phyloP scores from a whole-genome alignment of 2,329 filamentous ascomycete genomes.

The Penicillium digitatum region DNA sequence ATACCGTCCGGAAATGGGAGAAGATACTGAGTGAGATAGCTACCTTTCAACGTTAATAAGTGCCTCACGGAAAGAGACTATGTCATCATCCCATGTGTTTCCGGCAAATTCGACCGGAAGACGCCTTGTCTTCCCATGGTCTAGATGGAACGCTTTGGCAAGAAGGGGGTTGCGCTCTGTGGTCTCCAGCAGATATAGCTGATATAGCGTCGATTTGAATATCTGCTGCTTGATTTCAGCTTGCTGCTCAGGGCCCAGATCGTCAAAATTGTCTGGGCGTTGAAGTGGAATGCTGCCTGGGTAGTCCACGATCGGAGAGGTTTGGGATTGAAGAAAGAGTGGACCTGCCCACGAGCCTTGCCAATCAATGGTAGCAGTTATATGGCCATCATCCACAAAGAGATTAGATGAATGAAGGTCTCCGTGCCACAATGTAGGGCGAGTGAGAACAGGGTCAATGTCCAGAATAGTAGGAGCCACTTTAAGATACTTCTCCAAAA shows the following conservation, averaged over 20 bases:
- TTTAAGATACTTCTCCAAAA: too few relatives aligned
- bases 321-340: too few relatives aligned
- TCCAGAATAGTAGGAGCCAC: too few relatives aligned
- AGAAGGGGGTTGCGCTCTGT: conserved; percentile 16
- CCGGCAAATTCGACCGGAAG: conserved; percentile 20
- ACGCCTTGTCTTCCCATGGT: conserved; percentile 23
- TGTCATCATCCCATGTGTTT: conserved; percentile 26
- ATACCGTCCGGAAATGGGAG: not conserved
- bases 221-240: conserved; percentile 16
- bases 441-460: too few relatives aligned
- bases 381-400: too few relatives aligned
- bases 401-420: too few relatives aligned
- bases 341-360: too few relatives aligned
- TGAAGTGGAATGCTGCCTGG: too few relatives aligned
- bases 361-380: too few relatives aligned
- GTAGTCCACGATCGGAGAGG: too few relatives aligned
- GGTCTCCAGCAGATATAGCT: conserved; percentile 23
- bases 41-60: conserved; percentile 28
- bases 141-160: conserved; percentile 17
- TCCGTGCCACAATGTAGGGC: too few relatives aligned
- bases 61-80: conserved; percentile 23
- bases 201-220: conserved; percentile 21
- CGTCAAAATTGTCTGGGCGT: too few relatives aligned
- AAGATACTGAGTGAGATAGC: not conserved
- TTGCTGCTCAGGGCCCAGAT: not conserved